Evolutionary conservation across 768 basidiomycete species (phyloP).

Genomic region (Leccinum variicolor): DNA sequence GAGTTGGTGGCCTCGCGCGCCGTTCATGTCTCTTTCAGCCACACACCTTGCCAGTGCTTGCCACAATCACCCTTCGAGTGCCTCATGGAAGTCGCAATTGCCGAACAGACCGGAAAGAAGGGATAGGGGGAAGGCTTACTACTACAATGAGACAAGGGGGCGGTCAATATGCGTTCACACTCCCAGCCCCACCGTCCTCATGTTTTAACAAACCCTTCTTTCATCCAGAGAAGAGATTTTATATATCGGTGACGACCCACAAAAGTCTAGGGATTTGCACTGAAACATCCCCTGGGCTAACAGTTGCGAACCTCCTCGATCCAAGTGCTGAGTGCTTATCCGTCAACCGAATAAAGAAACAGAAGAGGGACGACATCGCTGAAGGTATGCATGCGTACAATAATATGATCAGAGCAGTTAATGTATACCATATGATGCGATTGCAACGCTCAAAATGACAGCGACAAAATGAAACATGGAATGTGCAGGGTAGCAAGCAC

Average conservation of each 20-base stretch:
- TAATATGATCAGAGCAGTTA: slow-evolving; percentile 5
- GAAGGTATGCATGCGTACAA: neutral
- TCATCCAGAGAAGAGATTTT: too few relatives aligned
- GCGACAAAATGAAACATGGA: neutral
- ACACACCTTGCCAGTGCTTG: neutral
- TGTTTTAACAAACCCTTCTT: neutral
- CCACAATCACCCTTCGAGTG: neutral
- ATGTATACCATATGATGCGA: neutral
- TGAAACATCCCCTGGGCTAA: neutral
- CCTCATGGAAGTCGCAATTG: neutral
- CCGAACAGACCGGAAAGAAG: neutral
- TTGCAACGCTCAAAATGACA: neutral
- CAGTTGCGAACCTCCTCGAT: neutral
- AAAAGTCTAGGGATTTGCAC: neutral
- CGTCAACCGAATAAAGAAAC: neutral
- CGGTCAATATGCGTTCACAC: neutral
- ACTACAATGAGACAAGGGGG: neutral
- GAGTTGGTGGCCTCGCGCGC: neutral
- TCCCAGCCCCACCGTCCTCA: neutral
- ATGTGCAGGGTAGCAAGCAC: neutral
- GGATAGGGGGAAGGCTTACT: neutral
- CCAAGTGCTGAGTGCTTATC: neutral
- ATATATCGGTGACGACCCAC: neutral
- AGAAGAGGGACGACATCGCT: neutral
- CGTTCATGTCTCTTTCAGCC: neutral